Base-by-base conservation (phyloP, 1,284 basidiomycete genomes). In the Tetrapyrgos nigripes region DNA sequence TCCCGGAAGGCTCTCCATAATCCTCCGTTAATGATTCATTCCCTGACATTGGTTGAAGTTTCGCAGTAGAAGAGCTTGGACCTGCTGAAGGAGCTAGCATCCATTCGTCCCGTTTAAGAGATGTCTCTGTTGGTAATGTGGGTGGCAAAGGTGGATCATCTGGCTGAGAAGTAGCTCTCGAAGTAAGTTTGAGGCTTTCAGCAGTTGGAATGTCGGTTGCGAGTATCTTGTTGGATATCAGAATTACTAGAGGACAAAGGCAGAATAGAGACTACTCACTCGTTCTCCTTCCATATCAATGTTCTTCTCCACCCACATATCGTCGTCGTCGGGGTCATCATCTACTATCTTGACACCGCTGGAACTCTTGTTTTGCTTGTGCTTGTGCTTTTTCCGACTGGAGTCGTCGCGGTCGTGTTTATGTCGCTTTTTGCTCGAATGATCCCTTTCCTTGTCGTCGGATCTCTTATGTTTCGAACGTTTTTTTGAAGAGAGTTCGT, bases 251-350 rank as follows among this genome's bases (percentile, higher is more conserved):
- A 19, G n/a, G 55, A 51, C 9, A 46, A n/a, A 31, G 17, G 27
- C 27, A 40, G 17, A 49, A 53, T 50, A 17, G 21, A 28, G 43
- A 26, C 13, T n/a, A 78, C 84, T 67, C 67, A 93, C 93, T 66
- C 77, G 74, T 74, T 91, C 86, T 17, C 89, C 87, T 47, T 88
- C 88, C 76, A 88, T 86, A 68, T 90, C 88, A 47, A 94, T 87
- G 65, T 93, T 91, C 79, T 93, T 94, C 76, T 95, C 93, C 4
- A 91, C 83, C 93, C 94, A 95, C 79, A 92, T 84, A 53, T 86
- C 87, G 29, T 87, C 83, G 63, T 87, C 88, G 64, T 73, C 67
- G 3, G 82, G 79, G 68, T 91, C 87, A 58, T 91, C 89, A 64
- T 90, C 90, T 1, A 88, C 82, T 26, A 90, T 83, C 40, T 76